phyloP scores from a whole-genome alignment of 176 grass and related monocot genomes.

The Oryza glumipatula region DNA sequence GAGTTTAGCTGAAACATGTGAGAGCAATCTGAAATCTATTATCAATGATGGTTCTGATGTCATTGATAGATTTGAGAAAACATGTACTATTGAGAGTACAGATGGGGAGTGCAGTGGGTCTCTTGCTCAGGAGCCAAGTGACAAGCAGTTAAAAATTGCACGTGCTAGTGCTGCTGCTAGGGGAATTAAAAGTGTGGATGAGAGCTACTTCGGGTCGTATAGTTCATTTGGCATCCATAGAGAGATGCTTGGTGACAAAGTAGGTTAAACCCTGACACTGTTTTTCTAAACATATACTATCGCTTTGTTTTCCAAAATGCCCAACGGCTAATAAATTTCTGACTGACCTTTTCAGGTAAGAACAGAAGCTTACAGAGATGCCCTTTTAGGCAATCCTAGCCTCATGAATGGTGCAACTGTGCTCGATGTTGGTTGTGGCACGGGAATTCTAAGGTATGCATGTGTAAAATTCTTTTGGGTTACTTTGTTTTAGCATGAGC shows the following conservation, averaged over 20 bases:
- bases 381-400: constrained; percentile 73
- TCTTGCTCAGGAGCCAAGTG: constrained; percentile 43
- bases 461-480: neutral
- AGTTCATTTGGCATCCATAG: constrained; percentile 93
- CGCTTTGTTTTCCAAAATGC: constrained; percentile 1
- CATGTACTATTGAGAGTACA: constrained; percentile 24
- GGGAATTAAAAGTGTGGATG: constrained; percentile 79
- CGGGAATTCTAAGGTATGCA: constrained; percentile 86
- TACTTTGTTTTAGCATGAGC: constrained; percentile 31
- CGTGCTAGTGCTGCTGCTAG: constrained; percentile 55
- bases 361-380: constrained; percentile 89
- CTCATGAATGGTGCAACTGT: constrained; percentile 71
- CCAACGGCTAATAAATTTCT: neutral
- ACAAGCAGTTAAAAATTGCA: constrained; percentile 60
- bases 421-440: constrained; percentile 98
- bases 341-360: constrained; percentile 65
- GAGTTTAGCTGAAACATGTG: constrained; percentile 15
- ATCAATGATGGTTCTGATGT: constrained; percentile 23
- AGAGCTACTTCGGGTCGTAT: constrained; percentile 88
- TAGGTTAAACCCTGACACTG: constrained; percentile 30
- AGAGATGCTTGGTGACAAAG: constrained; percentile 97
- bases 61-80: constrained; percentile 38
- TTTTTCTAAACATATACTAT: neutral
- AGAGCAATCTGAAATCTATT: constrained; percentile 23
- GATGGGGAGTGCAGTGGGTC: neutral